These are phyloP conservation scores for Aspergillus tamarii DNA, from an alignment of 2,329 filamentous ascomycete genomes.

Conservation along the genomic window DNA sequence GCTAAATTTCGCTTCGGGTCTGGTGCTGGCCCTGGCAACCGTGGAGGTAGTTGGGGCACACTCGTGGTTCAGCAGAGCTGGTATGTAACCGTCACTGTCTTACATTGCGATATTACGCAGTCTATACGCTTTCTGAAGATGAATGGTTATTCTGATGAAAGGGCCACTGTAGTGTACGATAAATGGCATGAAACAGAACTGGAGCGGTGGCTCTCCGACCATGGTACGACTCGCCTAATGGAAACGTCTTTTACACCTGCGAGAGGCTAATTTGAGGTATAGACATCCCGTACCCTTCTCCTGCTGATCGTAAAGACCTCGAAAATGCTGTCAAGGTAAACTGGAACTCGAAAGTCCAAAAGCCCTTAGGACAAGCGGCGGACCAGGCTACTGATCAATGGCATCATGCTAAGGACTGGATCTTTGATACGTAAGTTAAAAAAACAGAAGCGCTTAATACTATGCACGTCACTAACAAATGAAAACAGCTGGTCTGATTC, in stretches of 20 bases:
- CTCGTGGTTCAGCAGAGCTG: constrained; percentile 83
- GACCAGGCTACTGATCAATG: constrained; percentile 75
- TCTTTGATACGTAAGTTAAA: constrained; percentile 72
- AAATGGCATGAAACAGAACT: constrained; percentile 99
- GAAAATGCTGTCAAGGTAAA: constrained; percentile 85
- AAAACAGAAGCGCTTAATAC: constrained; percentile 9
- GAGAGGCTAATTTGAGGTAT: constrained; percentile 7
- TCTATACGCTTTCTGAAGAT: background rate
- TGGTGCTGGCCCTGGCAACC: constrained; percentile 73
- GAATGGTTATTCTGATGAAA: constrained; percentile 6
- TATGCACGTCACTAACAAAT: constrained; percentile 37
- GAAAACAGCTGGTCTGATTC: constrained; percentile 80
- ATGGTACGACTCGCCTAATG: constrained; percentile 50
- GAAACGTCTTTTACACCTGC: background rate
- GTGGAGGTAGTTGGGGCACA: constrained; percentile 69
- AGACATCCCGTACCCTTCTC: constrained; percentile 83
- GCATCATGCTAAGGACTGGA: constrained; percentile 79
- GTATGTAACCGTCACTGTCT: constrained; percentile 58
- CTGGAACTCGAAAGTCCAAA: constrained; percentile 79
- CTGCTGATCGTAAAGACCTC: constrained; percentile 92
- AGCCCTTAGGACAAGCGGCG: constrained; percentile 74
- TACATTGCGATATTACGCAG: too few species aligned
- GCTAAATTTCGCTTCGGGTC: constrained; percentile 68
- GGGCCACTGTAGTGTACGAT: constrained; percentile 75
- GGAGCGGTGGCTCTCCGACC: constrained; percentile 92